Evolutionary conservation across 371 early-diverging fungal genomes (phyloP), one percentile per base, ranked within the genome.

Genomic region (Saksenaea vasiformis): DNA sequence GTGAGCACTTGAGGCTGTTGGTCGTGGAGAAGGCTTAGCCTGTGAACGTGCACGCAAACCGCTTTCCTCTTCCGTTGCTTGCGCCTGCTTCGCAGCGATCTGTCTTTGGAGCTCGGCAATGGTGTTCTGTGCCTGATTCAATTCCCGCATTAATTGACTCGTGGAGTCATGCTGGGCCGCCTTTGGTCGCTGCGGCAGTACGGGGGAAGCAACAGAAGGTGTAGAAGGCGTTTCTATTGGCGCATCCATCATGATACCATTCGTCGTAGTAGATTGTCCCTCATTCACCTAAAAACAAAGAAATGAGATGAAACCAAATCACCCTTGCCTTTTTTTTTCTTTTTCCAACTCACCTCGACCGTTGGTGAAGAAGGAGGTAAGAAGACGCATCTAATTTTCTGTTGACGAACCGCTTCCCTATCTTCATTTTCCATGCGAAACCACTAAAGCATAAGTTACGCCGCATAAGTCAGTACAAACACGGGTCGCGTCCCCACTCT

Each of bases 341-440:
- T n/a, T n/a, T n/a, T n/a, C n/a, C n/a, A n/a, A 10, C 22, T 19
- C 10, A 10, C 51, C 10, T 47, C 22, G 8, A 10, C 22, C 22
- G 19, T 7, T 47, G 17, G 17, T 22, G 22, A 11, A 47, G 51
- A 22, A 47, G 51, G 51, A 22, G 26, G 47, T 34, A 27, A 26
- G 24, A 53, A 61, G 1, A 53, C 53, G 35, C 61, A 61, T 35
- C 53, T 61, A 34, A 61, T 53, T 34, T 61, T 61, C 13, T 34
- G 28, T 31, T 61, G 61, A 15, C 36, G 26, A 17, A 61, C 53
- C 15, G 11, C 1, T 10, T 44, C 36, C n/a, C 22, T 44, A 35
- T 61, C 19, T 26, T 61, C 54, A 15, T 34, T 36, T 22, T 61
- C 61, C 31, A 61, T 24, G 9, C 31, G 44, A 31, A 19, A 3